Evolutionary conservation across 495 filamentous ascomycete species (phyloP).

Genomic region (Annulohypoxylon maeteangense): DNA sequence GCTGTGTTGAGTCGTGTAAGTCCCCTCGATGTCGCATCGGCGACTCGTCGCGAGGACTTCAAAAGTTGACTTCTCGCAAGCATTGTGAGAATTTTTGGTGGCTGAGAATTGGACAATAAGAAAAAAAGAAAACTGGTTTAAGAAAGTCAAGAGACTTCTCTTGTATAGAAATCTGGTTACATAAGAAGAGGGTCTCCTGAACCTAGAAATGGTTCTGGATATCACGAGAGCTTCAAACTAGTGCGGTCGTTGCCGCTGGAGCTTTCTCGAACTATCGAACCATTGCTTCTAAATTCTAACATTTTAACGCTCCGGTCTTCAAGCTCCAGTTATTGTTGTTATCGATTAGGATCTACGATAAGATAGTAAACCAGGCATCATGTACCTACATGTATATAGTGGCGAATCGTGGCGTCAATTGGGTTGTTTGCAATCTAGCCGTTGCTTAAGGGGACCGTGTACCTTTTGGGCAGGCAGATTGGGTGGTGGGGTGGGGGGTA

Average conservation of each 20-base stretch:
- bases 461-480: constrained; percentile 9
- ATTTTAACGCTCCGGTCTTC: background rate
- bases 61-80: constrained; percentile 52
- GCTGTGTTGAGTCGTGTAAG: constrained; percentile 35
- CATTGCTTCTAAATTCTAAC: background rate
- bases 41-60: constrained; percentile 50
- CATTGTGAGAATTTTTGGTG: constrained; percentile 42
- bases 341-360: constrained; percentile 30
- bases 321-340: constrained; percentile 30
- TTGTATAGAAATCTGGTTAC: constrained; percentile 17
- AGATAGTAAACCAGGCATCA: background rate
- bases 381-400: background rate
- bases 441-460: background rate
- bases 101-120: background rate
- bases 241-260: constrained; percentile 30
- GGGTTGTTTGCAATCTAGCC: background rate
- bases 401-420: constrained; percentile 13
- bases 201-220: constrained; percentile 23
- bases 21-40: constrained; percentile 48
- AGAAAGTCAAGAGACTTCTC: constrained; percentile 30
- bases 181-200: constrained; percentile 10
- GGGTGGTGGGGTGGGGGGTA: constrained; percentile 7
- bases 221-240: constrained; percentile 39
- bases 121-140: background rate
- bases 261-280: constrained; percentile 42